Base-by-base conservation (phyloP, 1,284 basidiomycete genomes). In the Gomphus bonarii region DNA sequence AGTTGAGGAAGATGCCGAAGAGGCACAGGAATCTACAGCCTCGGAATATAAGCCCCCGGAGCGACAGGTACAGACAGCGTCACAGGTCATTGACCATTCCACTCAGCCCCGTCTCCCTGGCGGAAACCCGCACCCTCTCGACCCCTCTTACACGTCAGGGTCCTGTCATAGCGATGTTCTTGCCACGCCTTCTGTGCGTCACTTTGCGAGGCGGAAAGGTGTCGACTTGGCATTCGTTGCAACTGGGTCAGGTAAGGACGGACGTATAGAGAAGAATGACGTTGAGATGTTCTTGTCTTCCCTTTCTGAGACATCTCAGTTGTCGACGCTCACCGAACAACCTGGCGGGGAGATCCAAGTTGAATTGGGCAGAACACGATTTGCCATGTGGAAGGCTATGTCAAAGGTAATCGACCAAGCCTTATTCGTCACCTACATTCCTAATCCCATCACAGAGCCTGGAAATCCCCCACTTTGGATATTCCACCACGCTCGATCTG, bases 381-480 rank as follows among this genome's bases (percentile, higher is more conserved):
- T 84, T 67, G 83, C 82, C 40, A 93, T 93, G 90, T 93, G 82
- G 81, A 88, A 88, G 63, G 88, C 87, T 1, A 91, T 93, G 88
- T 79, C 76, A 20, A 86, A 85, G 77, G 87, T 82, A 54, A 10
- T 68, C 63, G 38, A 38, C 10, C 18, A 28, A 33, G 14, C 43
- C 7, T 33, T 22, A 48, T 9, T 44, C 38, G 43, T 10, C 18
- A 18, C 10, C 6, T 31, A 10, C 28, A n/a, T 53, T 22, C 40
- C 50, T 52, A 22, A 48, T 49, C 44, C 43, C 31, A 55, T 38
- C 48, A 22, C 62, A 89, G 86, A 88, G 85, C 64, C 72, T 90
- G 51, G 82, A 85, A 63, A 88, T 94, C 0, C 79, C 90, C 16
- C 86, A 86, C 69, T 92, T 93, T 61, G 88, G 85, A 62, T 91